Conservation (phyloP, 208 protist species). For the Leishmania arabica region DNA sequence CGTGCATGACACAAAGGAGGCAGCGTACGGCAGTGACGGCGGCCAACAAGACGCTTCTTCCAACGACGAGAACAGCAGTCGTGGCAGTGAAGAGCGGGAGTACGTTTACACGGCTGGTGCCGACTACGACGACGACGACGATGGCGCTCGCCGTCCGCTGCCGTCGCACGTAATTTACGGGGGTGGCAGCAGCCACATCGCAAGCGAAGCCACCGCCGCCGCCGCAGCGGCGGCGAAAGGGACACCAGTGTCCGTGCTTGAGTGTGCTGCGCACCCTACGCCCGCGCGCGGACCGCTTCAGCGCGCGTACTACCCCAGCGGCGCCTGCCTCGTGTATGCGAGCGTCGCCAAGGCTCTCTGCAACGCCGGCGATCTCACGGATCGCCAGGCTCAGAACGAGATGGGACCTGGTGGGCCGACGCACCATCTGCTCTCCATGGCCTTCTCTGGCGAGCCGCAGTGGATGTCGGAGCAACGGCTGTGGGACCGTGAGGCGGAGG, state of each 20-base stretch:
- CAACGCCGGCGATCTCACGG: constrained; percentile 34
- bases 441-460: constrained; percentile 47
- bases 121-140: constrained; percentile 30
- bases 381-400: constrained; percentile 27
- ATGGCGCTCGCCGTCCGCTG: constrained; percentile 15
- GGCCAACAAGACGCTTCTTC: constrained; percentile 3
- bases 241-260: constrained; percentile 17
- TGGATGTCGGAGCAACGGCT: constrained; percentile 34
- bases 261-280: constrained; percentile 27
- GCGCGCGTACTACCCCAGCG: constrained; percentile 50
- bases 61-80: constrained; percentile 5
- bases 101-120: constrained; percentile 21
- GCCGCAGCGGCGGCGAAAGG: constrained; percentile 18
- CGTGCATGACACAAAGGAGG: not conserved
- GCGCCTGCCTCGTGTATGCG: constrained; percentile 58
- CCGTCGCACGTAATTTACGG: not conserved
- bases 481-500: constrained; percentile 1
- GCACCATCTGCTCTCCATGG: constrained; percentile 62
- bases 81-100: constrained; percentile 7
- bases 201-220: constrained; percentile 6
- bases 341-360: constrained; percentile 49
- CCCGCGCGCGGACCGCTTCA: constrained; percentile 31
- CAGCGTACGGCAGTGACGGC: not conserved
- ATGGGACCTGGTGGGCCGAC: constrained; percentile 44
- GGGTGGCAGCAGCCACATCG: not conserved